Base-by-base conservation (phyloP, 805 yeast species). In the Pichia thaimueangensis region DNA sequence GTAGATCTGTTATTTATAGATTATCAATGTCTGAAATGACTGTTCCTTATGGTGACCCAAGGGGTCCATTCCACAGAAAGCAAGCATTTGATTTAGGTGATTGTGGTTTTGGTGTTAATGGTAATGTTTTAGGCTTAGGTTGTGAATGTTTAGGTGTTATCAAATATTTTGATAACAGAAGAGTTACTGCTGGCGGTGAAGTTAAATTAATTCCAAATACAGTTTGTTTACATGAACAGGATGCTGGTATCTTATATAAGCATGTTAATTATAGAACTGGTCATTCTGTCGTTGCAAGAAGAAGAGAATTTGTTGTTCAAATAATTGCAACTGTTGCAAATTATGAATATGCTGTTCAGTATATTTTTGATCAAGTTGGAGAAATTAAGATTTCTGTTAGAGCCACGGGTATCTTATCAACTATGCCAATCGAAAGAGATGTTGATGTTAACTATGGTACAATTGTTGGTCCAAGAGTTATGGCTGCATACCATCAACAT, bases 11-110 rank as follows among this genome's bases (percentile, higher is more conserved):
- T 34, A 74, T 83, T 57, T 83, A 84, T 72, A 73, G 93, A 67
- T 62, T 82, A 36, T 73, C 88, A 3, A 65, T 83, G 52, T 76
- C 84, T 42, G 94, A 84, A 65, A 84, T 85, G 94, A 83, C 91
- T 31, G 94, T 85, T 49, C 93, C 93, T 27, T 84, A 85, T 58
- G 89, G 86, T 60, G 91, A 84, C 60, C 87, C 89, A 56, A 73
- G 91, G 64, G 79, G 80, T 35, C 93, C 93, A 49, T 80, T 72
- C 68, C 88, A 82, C 65, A 76, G 91, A 73, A 84, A 85, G 68
- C 89, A 82, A 68, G 93, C 93, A 27, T 84, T 84, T 53, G 93
- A 84, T 63, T 71, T 84, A 57, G 93, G 93, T 60, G 93, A 85
- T 63, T 76, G 83, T 68, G 93, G 94, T 17, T 83, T 83, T 49